These are phyloP conservation scores for Pleurotus cornucopiae DNA, from an alignment of 768 basidiomycete species.

Conservation along the genomic window DNA sequence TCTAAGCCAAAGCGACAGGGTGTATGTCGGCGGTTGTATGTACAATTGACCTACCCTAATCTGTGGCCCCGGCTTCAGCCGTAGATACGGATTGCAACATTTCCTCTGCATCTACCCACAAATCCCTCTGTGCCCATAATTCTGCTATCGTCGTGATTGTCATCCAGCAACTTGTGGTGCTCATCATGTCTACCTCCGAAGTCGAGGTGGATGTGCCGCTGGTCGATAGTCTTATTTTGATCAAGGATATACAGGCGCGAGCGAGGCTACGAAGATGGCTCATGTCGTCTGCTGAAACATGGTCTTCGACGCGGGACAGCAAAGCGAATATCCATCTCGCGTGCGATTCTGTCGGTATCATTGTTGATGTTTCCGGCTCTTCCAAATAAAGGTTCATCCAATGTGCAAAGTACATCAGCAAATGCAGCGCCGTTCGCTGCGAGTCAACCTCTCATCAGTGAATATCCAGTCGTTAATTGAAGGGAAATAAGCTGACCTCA, in stretches of 20 bases:
- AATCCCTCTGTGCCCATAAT: constrained; percentile 75
- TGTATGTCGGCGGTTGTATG: no score
- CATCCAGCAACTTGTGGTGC: constrained; percentile 66
- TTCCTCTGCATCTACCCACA: constrained; percentile 76
- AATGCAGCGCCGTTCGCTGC: constrained; percentile 67
- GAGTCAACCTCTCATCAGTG: background rate
- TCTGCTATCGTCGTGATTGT: constrained; percentile 59
- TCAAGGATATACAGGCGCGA: constrained; percentile 57
- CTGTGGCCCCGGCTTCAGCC: background rate
- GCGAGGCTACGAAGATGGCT: constrained; percentile 71
- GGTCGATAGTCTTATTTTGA: constrained; percentile 29
- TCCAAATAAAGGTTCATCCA: constrained; percentile 70
- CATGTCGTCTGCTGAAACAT: constrained; percentile 72
- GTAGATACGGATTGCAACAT: constrained; percentile 27
- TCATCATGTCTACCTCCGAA: constrained; percentile 19
- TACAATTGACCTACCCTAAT: no score
- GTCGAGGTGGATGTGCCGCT: background rate
- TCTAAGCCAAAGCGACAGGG: no score
- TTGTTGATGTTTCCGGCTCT: constrained; percentile 29
- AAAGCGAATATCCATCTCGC: constrained; percentile 78
- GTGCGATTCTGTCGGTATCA: constrained; percentile 50
- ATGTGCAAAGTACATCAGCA: constrained; percentile 80
- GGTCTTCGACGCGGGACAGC: constrained; percentile 64
- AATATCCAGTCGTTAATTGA: no score
- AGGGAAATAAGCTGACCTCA: constrained; percentile 44